Conservation (phyloP, 1,139 yeast species). For the Yamadazyma dushanensis region DNA sequence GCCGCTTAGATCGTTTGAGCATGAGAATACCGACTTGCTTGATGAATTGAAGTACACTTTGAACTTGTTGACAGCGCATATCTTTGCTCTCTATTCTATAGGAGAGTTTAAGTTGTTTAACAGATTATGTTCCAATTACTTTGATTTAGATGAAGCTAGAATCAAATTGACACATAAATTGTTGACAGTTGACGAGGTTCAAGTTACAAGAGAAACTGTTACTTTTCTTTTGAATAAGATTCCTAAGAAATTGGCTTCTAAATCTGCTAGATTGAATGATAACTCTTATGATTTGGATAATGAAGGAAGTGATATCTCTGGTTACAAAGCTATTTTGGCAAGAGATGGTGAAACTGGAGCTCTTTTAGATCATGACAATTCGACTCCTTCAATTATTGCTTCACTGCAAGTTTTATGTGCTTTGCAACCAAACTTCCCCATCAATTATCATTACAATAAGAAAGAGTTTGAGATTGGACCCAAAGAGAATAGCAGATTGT, state of each 20-base stretch:
- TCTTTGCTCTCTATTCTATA: constrained; percentile 68
- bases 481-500: constrained; percentile 44
- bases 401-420: constrained; percentile 71
- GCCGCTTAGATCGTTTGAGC: constrained; percentile 42
- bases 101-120: constrained; percentile 65
- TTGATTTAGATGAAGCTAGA: constrained; percentile 64
- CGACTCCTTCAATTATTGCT: constrained; percentile 61
- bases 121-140: constrained; percentile 53
- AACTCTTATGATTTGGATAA: constrained; percentile 43
- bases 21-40: constrained; percentile 38
- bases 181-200: constrained; percentile 59
- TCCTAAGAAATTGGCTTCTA: constrained; percentile 63
- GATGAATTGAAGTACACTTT: constrained; percentile 61
- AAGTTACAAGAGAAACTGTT: constrained; percentile 57
- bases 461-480: constrained; percentile 43
- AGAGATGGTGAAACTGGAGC: constrained; percentile 66
- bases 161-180: constrained; percentile 56
- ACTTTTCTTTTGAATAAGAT: constrained; percentile 63
- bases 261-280: constrained; percentile 41
- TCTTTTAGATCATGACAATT: constrained; percentile 45
- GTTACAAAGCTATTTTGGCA: constrained; percentile 70
- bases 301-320: constrained; percentile 62
- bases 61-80: constrained; percentile 58
- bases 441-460: constrained; percentile 38
- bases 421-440: constrained; percentile 71